phyloP scores from a whole-genome alignment of 805 yeast genomes.

The Kluyveromyces dobzhanskii region DNA sequence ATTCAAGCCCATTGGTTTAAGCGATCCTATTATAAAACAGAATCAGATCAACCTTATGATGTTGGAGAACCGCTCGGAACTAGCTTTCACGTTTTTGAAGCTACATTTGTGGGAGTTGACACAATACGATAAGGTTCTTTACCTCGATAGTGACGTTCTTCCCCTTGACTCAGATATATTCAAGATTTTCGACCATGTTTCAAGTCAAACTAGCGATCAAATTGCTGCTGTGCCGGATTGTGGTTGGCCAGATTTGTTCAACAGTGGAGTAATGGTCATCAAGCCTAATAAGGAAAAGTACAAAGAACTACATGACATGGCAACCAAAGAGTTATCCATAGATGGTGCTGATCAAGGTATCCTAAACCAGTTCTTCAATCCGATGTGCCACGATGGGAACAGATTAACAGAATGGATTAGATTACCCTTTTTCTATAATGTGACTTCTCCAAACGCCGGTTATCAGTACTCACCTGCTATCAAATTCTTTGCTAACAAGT shows the following conservation, averaged over 20 bases:
- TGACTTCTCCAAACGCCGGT: constrained; percentile 56
- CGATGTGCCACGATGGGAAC: constrained; percentile 12
- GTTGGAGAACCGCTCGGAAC: constrained; percentile 41
- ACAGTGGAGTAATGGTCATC: constrained; percentile 64
- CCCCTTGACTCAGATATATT: constrained; percentile 31
- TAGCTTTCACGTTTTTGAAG: constrained; percentile 43
- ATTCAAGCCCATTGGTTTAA: constrained; percentile 16
- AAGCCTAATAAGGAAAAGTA: constrained; percentile 43
- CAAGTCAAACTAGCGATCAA: constrained; percentile 18
- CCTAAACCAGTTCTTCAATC: constrained; percentile 61
- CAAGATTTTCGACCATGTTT: constrained; percentile 14
- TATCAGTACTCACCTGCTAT: constrained; percentile 72
- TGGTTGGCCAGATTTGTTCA: constrained; percentile 91
- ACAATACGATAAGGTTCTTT: constrained; percentile 40
- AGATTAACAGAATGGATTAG: constrained; percentile 44
- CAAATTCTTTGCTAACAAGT: constrained; percentile 37
- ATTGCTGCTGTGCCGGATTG: constrained; percentile 61
- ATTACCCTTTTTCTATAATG: constrained; percentile 77
- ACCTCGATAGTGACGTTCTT: constrained; percentile 58
- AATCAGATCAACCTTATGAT: constrained; percentile 25
- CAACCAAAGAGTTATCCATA: constrained; percentile 34
- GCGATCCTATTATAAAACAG: constrained; percentile 11
- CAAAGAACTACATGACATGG: constrained; percentile 31
- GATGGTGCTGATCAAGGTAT: constrained; percentile 95
- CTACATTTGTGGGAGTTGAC: constrained; percentile 40